Evolutionary conservation across 2,329 filamentous ascomycete genomes (phyloP).

Genomic region (Sclerotinia nivalis): DNA sequence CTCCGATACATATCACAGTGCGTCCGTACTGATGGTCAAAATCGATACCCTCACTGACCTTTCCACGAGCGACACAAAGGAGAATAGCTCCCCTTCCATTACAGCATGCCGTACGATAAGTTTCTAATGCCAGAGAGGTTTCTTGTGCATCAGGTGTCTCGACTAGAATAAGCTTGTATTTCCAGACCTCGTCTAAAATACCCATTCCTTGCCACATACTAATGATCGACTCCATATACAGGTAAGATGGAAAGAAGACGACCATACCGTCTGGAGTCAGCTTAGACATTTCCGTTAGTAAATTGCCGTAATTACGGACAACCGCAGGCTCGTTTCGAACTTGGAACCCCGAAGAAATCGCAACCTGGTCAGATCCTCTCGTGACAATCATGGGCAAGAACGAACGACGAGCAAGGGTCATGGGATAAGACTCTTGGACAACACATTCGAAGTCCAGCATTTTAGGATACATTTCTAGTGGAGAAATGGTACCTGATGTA

Average conservation of each 20-base stretch:
- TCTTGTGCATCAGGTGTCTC: slow-evolving; percentile 98
- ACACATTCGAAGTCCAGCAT: slow-evolving; percentile 94
- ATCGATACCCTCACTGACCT: slow-evolving; percentile 97
- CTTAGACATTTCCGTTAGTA: slow-evolving; percentile 92
- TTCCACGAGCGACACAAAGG: slow-evolving; percentile 92
- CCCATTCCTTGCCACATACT: slow-evolving; percentile 99
- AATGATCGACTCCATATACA: slow-evolving; percentile 99
- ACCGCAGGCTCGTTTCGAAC: slow-evolving; percentile 94
- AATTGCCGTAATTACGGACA: slow-evolving; percentile 93
- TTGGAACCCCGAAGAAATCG: slow-evolving; percentile 91
- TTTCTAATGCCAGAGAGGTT: slow-evolving; percentile 91
- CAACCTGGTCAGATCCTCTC: slow-evolving; percentile 87
- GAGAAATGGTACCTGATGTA: slow-evolving; percentile 95
- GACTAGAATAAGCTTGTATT: slow-evolving; percentile 96
- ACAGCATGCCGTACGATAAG: slow-evolving; percentile 95
- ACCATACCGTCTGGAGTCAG: slow-evolving; percentile 96
- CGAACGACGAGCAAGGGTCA: slow-evolving; percentile 92
- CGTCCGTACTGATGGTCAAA: slow-evolving; percentile 98
- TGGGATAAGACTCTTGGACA: slow-evolving; percentile 94
- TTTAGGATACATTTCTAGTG: slow-evolving; percentile 97
- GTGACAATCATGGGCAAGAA: slow-evolving; percentile 98
- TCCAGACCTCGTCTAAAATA: slow-evolving; percentile 96
- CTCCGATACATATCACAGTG: slow-evolving; percentile 92
- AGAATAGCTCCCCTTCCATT: slow-evolving; percentile 93
- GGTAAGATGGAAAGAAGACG: slow-evolving; percentile 98